Evolutionary conservation across 768 basidiomycete genomes (phyloP), one percentile per base, ranked within the genome.

Genomic region (Daedalea quercina): DNA sequence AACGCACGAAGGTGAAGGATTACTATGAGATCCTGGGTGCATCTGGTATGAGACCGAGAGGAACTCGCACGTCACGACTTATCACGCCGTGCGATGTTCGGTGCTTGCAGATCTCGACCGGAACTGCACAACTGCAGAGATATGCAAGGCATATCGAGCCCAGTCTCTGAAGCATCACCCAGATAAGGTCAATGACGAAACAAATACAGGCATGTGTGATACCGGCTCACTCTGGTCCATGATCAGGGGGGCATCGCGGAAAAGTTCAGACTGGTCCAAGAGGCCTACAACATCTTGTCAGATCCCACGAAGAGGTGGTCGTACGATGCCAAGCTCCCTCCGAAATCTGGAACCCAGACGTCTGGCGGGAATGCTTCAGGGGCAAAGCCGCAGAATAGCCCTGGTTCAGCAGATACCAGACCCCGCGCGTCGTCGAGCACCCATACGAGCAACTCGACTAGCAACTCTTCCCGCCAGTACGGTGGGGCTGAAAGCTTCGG

Each of bases 211-310:
- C 15, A 22, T 26, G 11, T n/a, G 44, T 37, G 13, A 22, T 22
- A 35, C 3, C 34, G 8, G 23, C 40, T 50, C 12, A 11, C 41
- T 19, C 41, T 12, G 3, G 19, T 47, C 28, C n/a, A n/a, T 24
- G 7, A 4, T 9, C 19, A 56, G 54, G 51, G 93, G 20, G 94
- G 93, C 24, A 87, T 91, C 61, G 92, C 92, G 60, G 94, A 95
- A 62, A 87, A 88, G 59, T 97, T 97, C 80, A 94, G 96, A 67
- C 75, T 90, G 13, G 85, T 90, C 22, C 79, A 74, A 0, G 90
- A 90, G 67, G 87, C 89, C 0, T 76, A 93, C 54, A 78, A 81
- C 4, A 85, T 91, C 2, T 79, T 93, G 3, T 89, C 87, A 0
- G 90, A 93, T 57, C 76, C 87, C 0, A 73, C 70, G 9, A 71